Conservation (phyloP, 2,329 filamentous ascomycete species). For the Nothomitra cinnamomea region DNA sequence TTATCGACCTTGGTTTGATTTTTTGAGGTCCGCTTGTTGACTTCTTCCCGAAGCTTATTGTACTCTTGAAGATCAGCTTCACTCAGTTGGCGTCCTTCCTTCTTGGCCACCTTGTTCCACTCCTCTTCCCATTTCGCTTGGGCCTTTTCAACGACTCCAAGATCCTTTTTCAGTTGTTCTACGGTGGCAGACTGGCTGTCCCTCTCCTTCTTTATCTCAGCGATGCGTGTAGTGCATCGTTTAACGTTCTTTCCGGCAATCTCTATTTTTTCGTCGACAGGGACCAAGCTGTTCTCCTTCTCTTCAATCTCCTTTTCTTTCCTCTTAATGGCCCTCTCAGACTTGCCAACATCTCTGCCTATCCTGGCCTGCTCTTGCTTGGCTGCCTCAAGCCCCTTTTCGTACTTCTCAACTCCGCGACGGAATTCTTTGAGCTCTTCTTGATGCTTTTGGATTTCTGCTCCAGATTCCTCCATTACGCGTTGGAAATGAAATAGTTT, state of each 20-base stretch:
- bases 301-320: slow-evolving; percentile 82
- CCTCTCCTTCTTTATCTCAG: slow-evolving; percentile 57
- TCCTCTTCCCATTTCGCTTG: slow-evolving; percentile 77
- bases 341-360: slow-evolving; percentile 56
- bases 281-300: slow-evolving; percentile 68
- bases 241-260: slow-evolving; percentile 57
- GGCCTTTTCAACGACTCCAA: slow-evolving; percentile 75
- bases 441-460: slow-evolving; percentile 81
- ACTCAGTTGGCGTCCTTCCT: slow-evolving; percentile 72
- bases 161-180: slow-evolving; percentile 60
- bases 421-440: slow-evolving; percentile 87
- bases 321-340: slow-evolving; percentile 69
- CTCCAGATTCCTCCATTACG: slow-evolving; percentile 79
- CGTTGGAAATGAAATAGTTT: slow-evolving; percentile 92
- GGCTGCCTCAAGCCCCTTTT: slow-evolving; percentile 62
- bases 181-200: slow-evolving; percentile 52
- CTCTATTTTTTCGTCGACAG: slow-evolving; percentile 80
- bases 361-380: slow-evolving; percentile 69
- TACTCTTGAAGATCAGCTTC: slow-evolving; percentile 82
- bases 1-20: slow-evolving; percentile 75
- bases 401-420: slow-evolving; percentile 72
- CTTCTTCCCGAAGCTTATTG: slow-evolving; percentile 65
- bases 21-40: slow-evolving; percentile 63
- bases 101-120: slow-evolving; percentile 68
- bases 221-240: slow-evolving; percentile 48